Evolutionary conservation across 495 filamentous ascomycete genomes (phyloP), one percentile per base, ranked within the genome.

Genomic region (Penicillium goetzii): DNA sequence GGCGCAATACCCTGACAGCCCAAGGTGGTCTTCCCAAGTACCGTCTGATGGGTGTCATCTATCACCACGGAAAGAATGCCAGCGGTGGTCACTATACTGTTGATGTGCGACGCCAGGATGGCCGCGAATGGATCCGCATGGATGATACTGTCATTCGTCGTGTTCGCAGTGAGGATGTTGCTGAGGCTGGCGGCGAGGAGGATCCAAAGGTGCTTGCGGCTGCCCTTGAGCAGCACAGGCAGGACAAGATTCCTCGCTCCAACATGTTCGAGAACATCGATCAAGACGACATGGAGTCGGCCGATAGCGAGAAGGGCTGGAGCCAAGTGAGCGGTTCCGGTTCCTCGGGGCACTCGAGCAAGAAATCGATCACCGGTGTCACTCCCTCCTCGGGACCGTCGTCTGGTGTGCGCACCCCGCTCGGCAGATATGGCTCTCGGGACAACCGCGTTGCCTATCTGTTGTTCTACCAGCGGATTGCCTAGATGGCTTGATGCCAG

Each of bases 401-500:
- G 14, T 85, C 86, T 38, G 81, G 84, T 12, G 89, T 89, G 68
- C 81, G 83, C 68, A 86, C 86, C 5, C 85, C 86, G 17, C 67
- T 81, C 55, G 82, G 80, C 50, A 90, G 88, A 74, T 89, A 89
- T 66, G 88, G 85, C 30, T 82, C 90, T 64, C 92, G 89, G 76
- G 96, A 97, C 72, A 96, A 92, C 80, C 97, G 96, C 80, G 93
- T 97, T 57, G 95, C 95, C 15, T 99, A 99, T 76, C 85, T 99
- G 62, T 76, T 99, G 72, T 96, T 99, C 77, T 99, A 99, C 74
- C 88, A 97, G 79, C 88, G 85, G 64, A 86, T 97, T 71, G 73
- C 71, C 58, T 80, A 62, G 74, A 15, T 55, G 38, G 32, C 34
- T 57, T 32, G 21, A 41, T 43, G 10, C 21, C 15, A 10, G 28